These are phyloP conservation scores for Gliomastix tumulicola DNA, from an alignment of 2,329 filamentous ascomycete species.

Conservation along the genomic window DNA sequence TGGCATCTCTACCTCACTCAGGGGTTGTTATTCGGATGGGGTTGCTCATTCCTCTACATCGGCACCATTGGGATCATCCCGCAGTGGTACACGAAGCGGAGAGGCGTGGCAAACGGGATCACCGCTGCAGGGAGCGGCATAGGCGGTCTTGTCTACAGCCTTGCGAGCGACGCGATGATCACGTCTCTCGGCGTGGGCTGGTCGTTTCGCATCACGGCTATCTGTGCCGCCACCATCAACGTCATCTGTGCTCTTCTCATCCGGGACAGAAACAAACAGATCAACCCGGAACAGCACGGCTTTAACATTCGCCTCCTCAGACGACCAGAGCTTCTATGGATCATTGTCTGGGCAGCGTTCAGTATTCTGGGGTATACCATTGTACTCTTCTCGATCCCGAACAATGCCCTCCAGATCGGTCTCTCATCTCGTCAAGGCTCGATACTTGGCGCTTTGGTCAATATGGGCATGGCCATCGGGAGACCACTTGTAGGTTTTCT, in stretches of 20 bases:
- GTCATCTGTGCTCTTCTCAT: slow-evolving; percentile 46
- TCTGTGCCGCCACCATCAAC: slow-evolving; percentile 47
- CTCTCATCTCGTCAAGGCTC: background rate
- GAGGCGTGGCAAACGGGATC: slow-evolving; percentile 52
- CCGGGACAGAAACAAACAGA: background rate
- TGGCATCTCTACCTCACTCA: slow-evolving; percentile 57
- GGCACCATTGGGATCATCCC: slow-evolving; percentile 47
- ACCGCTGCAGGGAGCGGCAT: slow-evolving; percentile 43
- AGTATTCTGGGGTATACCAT: background rate
- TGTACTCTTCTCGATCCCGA: background rate
- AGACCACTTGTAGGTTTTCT: background rate
- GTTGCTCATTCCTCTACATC: slow-evolving; percentile 54
- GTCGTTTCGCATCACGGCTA: slow-evolving; percentile 43
- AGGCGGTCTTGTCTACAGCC: slow-evolving; percentile 14
- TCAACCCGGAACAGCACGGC: background rate
- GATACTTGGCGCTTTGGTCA: background rate
- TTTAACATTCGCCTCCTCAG: background rate
- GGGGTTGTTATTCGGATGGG: slow-evolving; percentile 52
- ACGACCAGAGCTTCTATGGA: background rate
- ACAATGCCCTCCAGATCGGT: background rate
- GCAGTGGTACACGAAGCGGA: slow-evolving; percentile 52
- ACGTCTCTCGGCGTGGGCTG: slow-evolving; percentile 42
- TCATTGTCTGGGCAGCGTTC: background rate
- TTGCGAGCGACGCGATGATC: slow-evolving; percentile 38
- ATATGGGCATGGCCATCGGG: background rate